Evolutionary conservation across 257 asterid genomes (phyloP).

Genomic region (Hygrophila difformis): DNA sequence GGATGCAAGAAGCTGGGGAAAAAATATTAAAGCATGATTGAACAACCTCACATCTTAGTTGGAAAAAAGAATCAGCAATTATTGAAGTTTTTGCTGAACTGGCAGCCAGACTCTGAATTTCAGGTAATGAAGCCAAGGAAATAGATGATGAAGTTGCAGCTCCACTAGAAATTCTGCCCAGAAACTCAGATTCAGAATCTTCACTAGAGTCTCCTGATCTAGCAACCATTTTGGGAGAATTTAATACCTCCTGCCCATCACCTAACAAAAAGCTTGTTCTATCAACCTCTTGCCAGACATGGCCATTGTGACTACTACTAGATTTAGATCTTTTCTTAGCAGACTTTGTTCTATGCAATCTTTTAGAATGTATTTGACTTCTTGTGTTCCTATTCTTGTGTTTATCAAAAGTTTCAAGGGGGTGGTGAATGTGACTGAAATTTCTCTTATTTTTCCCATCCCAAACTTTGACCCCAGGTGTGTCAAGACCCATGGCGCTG

Average conservation of each 20-base stretch:
- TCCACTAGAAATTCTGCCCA: slow-evolving; percentile 52
- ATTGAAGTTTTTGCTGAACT: slow-evolving; percentile 51
- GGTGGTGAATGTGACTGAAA: slow-evolving; percentile 79
- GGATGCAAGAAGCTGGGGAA: no score
- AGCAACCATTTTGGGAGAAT: slow-evolving; percentile 29
- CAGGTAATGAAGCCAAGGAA: slow-evolving; percentile 56
- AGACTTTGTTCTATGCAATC: slow-evolving; percentile 38
- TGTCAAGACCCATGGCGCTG: slow-evolving; percentile 68
- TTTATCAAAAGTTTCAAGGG: slow-evolving; percentile 66
- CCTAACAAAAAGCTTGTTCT: slow-evolving; percentile 66
- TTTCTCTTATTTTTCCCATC: slow-evolving; percentile 74
- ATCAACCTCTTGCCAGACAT: slow-evolving; percentile 79
- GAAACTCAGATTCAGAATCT: slow-evolving; percentile 65
- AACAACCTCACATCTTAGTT: slow-evolving; percentile 86
- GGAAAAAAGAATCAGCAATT: slow-evolving; percentile 59
- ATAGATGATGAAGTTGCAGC: slow-evolving; percentile 63
- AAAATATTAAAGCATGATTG: slow-evolving; percentile 8
- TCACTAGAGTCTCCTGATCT: slow-evolving; percentile 60
- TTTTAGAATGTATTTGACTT: slow-evolving; percentile 38
- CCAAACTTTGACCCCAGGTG: slow-evolving; percentile 92
- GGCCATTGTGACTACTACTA: slow-evolving; percentile 40
- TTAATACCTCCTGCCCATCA: slow-evolving; percentile 66
- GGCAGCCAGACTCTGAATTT: slow-evolving; percentile 46
- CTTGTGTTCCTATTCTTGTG: slow-evolving; percentile 40
- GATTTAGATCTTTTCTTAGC: slow-evolving; percentile 58